Evolutionary conservation across 2,329 filamentous ascomycete genomes (phyloP).

Genomic region (Periconia sp.): DNA sequence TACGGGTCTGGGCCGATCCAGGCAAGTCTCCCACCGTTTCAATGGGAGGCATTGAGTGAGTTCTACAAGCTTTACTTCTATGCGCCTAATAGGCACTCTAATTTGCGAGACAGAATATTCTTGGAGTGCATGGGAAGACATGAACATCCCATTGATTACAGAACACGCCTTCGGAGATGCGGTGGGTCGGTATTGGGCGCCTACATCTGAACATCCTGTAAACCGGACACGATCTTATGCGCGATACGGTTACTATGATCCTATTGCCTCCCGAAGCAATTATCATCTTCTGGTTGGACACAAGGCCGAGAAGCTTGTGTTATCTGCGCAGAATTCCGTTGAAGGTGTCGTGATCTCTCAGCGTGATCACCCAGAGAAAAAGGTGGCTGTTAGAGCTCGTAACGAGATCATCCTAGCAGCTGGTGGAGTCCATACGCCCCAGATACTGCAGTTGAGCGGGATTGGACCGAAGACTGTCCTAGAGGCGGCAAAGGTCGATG

Average conservation of each 20-base stretch:
- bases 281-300: constrained; percentile 28
- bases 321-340: constrained; percentile 3
- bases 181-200: constrained; percentile 38
- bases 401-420: constrained; percentile 70
- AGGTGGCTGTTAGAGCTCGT: constrained; percentile 5
- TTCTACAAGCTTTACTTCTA: background rate
- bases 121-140: constrained; percentile 18
- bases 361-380: constrained; percentile 8
- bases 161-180: constrained; percentile 35
- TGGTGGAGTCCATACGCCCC: constrained; percentile 61
- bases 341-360: constrained; percentile 15
- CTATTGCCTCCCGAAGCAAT: constrained; percentile 25
- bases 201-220: constrained; percentile 26
- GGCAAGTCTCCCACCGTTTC: constrained; percentile 15
- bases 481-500: constrained; percentile 33
- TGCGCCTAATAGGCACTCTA: background rate
- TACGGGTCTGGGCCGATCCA: constrained; percentile 14
- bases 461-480: constrained; percentile 37
- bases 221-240: constrained; percentile 44
- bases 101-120: constrained; percentile 6
- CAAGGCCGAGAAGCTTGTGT: constrained; percentile 14
- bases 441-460: constrained; percentile 53
- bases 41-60: constrained; percentile 14
- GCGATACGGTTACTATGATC: constrained; percentile 35
- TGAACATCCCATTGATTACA: constrained; percentile 24